Conservation (phyloP, 805 yeast genomes). For the Starmerella floris region DNA sequence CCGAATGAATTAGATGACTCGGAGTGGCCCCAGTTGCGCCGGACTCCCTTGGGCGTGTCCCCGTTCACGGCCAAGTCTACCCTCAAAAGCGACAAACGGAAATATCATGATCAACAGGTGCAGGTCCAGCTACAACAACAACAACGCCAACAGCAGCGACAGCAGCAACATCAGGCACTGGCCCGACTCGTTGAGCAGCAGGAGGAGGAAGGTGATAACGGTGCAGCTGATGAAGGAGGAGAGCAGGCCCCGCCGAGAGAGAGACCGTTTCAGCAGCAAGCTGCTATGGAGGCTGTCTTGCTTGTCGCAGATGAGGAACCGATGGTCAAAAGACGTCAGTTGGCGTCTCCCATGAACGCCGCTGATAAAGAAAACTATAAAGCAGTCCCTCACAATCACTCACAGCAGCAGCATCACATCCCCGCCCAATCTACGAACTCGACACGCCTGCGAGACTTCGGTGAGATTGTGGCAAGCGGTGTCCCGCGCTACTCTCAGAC, state of each 20-base stretch:
- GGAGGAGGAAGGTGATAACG: neutral
- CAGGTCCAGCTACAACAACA: neutral
- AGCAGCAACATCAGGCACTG: neutral
- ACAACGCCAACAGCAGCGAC: neutral
- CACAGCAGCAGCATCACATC: slow-evolving; percentile 4
- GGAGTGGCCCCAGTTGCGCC: slow-evolving; percentile 47
- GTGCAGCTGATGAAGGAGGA: neutral
- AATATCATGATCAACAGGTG: neutral
- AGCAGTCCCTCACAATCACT: neutral
- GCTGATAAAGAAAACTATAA: slow-evolving; percentile 8
- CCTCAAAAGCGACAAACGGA: slow-evolving; percentile 8
- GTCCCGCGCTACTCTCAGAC: slow-evolving; percentile 35
- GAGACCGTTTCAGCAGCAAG: neutral
- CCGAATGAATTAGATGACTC: slow-evolving; percentile 23
- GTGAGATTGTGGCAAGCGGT: slow-evolving; percentile 52
- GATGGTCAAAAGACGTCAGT: neutral
- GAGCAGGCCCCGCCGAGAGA: neutral
- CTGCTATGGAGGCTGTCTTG: neutral
- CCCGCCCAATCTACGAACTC: slow-evolving; percentile 12
- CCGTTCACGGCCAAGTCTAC: slow-evolving; percentile 44
- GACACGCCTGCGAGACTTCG: slow-evolving; percentile 25
- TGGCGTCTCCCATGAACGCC: neutral
- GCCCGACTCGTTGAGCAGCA: neutral
- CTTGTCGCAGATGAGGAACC: neutral
- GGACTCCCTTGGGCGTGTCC: slow-evolving; percentile 61